Base-by-base conservation (phyloP, 192 early-diverging fungal species). In the Piromyces sp. region DNA sequence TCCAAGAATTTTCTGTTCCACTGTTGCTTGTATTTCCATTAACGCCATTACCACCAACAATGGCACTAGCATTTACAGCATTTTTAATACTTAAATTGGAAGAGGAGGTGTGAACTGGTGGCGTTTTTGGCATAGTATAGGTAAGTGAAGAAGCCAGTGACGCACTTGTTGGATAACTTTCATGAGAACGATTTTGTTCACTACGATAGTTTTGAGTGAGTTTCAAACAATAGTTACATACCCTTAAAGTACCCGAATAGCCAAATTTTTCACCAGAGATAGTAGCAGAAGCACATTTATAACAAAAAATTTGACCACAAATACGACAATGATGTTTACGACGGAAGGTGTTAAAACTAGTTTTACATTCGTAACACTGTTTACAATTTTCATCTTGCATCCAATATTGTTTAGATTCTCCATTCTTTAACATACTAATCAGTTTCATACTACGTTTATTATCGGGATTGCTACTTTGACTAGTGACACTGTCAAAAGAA, bases 251-350 rank as follows among this genome's bases (percentile, higher is more conserved):
- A n/a, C 87, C 93, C 82, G 93, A 87, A 36, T 93, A 89, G 31
- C 90, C 91, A 83, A 93, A 92, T 29, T 88, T 87, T 40, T 88
- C 87, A 33, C 94, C 93, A 13, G 90, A 84, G 28, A 94, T 90
- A 16, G 89, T 89, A 29, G 91, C 87, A 9, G 91, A 93, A 1
- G 94, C 92, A 86, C 94, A 95, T 81, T 88, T 88, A 30, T 88
- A 87, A 84, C 94, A 94, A 82, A 94, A 93, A 19, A 94, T 94
- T 79, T 93, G 93, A 90, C 93, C 94, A 87, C 94, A 95, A 38
- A 93, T 92, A 30, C 94, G 88, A 83, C 94, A 95, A 81, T 95
- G 94, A 83, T 95, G 94, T 78, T 88, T 91, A 36, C 94, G 86
- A 31, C 93, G 86, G 51, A 93, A 90, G 0, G 92, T 86, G 28